phyloP scores from a whole-genome alignment of 2,329 filamentous ascomycete species.

The Coniochaeta sp. region DNA sequence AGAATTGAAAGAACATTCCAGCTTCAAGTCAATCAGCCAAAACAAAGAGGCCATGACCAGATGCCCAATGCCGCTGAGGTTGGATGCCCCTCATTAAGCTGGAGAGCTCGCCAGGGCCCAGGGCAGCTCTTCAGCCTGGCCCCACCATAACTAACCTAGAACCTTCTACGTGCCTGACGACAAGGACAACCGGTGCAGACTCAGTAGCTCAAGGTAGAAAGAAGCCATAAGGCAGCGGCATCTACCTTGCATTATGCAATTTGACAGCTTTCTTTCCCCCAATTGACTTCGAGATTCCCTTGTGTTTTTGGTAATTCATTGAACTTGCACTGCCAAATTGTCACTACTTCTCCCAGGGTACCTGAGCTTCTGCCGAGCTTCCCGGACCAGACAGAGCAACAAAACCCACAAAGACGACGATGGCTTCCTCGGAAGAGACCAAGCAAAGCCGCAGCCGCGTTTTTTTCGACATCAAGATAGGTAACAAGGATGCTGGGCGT shows the following conservation, averaged over 20 bases:
- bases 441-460: slow-evolving; percentile 63
- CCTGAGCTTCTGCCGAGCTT: neutral
- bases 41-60: too few relatives aligned
- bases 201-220: too few relatives aligned
- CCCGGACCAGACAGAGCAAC: neutral
- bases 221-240: neutral
- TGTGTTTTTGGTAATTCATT: neutral
- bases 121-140: neutral
- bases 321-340: neutral
- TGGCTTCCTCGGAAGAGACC: slow-evolving; percentile 25
- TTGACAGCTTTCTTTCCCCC: neutral
- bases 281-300: neutral
- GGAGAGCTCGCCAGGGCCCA: too few relatives aligned
- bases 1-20: too few relatives aligned
- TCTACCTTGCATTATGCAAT: neutral
- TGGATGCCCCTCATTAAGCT: too few relatives aligned
- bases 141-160: neutral
- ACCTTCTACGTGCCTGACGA: neutral
- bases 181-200: neutral
- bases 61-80: too few relatives aligned
- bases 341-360: neutral
- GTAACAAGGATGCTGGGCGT: slow-evolving; percentile 63
- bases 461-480: slow-evolving; percentile 89
- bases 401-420: neutral
- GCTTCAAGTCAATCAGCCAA: too few relatives aligned